Evolutionary conservation across 2,329 filamentous ascomycete genomes (phyloP).

Genomic region (Curvularia lunata): DNA sequence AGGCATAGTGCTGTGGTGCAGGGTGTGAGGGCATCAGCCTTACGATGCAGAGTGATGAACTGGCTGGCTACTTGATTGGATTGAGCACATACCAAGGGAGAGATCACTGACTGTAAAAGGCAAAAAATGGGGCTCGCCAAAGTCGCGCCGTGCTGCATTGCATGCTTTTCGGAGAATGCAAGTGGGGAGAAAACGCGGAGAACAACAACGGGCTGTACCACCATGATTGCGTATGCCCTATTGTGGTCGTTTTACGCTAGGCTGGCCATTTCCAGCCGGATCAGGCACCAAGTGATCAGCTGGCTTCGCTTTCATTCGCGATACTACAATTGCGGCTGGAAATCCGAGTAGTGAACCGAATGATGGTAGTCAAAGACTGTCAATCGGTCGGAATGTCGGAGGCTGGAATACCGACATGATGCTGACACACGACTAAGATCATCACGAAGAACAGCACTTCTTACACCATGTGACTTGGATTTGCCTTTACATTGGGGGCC

Average conservation of each 20-base stretch:
- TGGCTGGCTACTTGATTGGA: constrained; percentile 3
- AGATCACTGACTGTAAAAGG: neutral
- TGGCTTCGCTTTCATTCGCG: neutral
- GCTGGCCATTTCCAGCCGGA: neutral
- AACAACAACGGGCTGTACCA: constrained; percentile 10
- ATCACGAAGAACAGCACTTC: neutral
- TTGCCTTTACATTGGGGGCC: neutral
- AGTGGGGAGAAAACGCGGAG: constrained; percentile 30
- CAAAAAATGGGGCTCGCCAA: neutral
- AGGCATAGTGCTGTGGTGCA: no score
- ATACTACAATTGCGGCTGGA: neutral
- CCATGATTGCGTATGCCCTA: constrained; percentile 10
- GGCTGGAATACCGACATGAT: constrained; percentile 6
- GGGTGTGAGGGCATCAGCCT: constrained; percentile 13
- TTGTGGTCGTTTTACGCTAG: neutral
- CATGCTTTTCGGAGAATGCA: constrained; percentile 24
- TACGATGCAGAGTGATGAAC: neutral
- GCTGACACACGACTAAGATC: constrained; percentile 7
- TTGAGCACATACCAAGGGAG: neutral
- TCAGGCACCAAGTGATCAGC: neutral
- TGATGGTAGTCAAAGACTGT: neutral
- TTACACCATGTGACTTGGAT: neutral
- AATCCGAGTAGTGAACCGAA: neutral
- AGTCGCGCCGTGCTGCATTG: neutral
- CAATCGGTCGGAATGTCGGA: constrained; percentile 15